Evolutionary conservation across 2,329 filamentous ascomycete genomes (phyloP).

Genomic region (Trichoderma citrinoviride): DNA sequence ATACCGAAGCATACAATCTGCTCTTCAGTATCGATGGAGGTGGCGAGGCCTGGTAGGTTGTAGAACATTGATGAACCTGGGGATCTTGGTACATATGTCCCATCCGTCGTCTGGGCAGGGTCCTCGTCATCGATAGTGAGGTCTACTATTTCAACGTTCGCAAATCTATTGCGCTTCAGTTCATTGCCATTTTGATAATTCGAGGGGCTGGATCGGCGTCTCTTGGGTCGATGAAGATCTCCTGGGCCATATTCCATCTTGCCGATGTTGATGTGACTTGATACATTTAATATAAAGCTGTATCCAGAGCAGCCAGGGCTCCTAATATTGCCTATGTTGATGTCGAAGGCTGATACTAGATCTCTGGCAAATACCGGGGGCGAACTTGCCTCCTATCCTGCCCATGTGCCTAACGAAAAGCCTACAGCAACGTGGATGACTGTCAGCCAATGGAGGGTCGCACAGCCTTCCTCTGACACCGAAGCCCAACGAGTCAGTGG

Average conservation of each 20-base stretch:
- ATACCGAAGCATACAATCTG: conserved; percentile 8
- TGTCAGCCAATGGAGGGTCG: background rate
- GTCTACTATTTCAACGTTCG: no score
- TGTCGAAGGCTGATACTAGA: no score
- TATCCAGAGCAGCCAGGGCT: no score
- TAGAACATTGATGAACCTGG: background rate
- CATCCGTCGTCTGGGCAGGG: background rate
- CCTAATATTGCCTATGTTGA: no score
- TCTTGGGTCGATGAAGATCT: background rate
- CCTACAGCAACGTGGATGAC: background rate
- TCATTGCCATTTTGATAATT: rapidly evolving
- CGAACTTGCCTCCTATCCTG: background rate
- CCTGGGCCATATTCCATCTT: background rate
- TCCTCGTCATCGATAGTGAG: background rate
- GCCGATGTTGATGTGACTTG: no score
- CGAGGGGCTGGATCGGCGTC: background rate
- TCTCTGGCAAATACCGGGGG: no score
- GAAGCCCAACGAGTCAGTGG: background rate
- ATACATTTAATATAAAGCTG: no score
- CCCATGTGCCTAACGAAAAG: background rate
- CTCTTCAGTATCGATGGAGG: background rate
- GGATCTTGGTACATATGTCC: background rate
- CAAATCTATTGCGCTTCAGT: background rate
- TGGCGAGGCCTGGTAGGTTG: background rate
- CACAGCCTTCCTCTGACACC: background rate